Conservation (phyloP, 805 yeast species). For the Zygoascus flipseniorum region DNA sequence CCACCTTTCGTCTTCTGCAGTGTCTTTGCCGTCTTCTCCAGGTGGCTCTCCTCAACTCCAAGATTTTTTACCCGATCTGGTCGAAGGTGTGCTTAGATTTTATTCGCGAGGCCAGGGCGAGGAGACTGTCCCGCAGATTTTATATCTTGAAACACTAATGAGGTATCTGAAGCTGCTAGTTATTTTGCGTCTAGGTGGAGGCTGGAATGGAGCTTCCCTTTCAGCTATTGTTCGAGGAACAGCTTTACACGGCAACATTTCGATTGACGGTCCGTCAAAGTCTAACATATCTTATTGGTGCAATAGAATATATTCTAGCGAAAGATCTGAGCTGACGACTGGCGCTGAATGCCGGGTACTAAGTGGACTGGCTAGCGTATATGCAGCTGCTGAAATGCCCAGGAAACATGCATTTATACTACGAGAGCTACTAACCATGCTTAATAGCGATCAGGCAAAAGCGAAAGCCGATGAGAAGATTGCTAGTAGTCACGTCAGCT, state of each 20-base stretch:
- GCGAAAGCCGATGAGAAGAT: not conserved
- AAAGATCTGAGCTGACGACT: conserved; percentile 38
- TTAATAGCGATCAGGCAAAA: not conserved
- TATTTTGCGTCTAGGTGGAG: conserved; percentile 40
- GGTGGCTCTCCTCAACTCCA: conserved; percentile 12
- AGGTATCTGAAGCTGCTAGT: conserved; percentile 58
- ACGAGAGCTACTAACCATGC: conserved; percentile 37
- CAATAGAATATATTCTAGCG: conserved; percentile 38
- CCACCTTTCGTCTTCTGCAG: not conserved
- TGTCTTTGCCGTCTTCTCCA: not conserved
- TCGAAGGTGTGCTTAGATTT: conserved; percentile 26
- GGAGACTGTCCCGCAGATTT: conserved; percentile 75
- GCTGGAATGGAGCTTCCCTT: conserved; percentile 36
- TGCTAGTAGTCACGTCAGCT: not conserved
- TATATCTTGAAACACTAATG: conserved; percentile 62
- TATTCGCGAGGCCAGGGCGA: conserved; percentile 53
- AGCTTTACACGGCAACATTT: conserved; percentile 21
- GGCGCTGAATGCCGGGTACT: conserved; percentile 54
- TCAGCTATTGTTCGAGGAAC: conserved; percentile 38
- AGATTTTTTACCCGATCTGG: conserved; percentile 20
- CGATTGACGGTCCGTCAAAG: conserved; percentile 20
- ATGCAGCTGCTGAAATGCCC: conserved; percentile 47
- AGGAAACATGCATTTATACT: conserved; percentile 67
- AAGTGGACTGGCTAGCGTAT: conserved; percentile 56
- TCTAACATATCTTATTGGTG: conserved; percentile 42